Base-by-base conservation (phyloP, 495 filamentous ascomycete genomes). In the Lasiosphaeria hispida region DNA sequence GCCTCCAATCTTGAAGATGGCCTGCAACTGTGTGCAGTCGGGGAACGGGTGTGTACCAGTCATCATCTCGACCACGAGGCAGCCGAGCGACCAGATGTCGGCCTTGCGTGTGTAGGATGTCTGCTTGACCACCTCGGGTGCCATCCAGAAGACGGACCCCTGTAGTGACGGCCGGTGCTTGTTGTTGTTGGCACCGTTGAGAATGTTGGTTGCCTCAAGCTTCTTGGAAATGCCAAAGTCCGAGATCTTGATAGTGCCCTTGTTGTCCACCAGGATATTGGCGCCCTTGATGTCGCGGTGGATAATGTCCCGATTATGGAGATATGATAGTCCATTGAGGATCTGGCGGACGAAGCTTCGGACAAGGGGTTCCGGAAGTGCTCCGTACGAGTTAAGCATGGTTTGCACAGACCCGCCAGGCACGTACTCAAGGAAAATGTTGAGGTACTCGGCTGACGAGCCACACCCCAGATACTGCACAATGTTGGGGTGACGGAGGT, bases 401-500 rank as follows among this genome's bases (percentile, higher is more conserved):
- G 90, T 92, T 39, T 95, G 93, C 36, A 99, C 95, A 11, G 93
- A 97, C 33, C 94, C 94, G 70, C 94, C 94, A 35, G 94, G 91
- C 7, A 99, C 94, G 74, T 99, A 99, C 73, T 99, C 94, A 65
- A 99, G 83, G 85, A 99, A 99, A 87, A 99, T 99, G 77, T 99
- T 99, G 63, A 99, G 84, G 64, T 96, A 88, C 53, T 90, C 83
- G 54, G 91, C 87, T 58, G 96, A 93, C 36, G 91, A 91, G 64
- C 89, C 89, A 47, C 91, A 96, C 42, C 93, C 94, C 37, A 97
- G 85, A 66, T 99, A 99, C 66, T 96, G 95, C 65, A 99, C 94
- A 68, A 99, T 97, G 68, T 99, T 97, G 40, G 89, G 84, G 65
- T 99, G 94, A 59, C 95, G 91, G 44, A 99, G 85, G 63, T 96